Base-by-base conservation (phyloP, 1,284 basidiomycete species). In the Meira nashicola region DNA sequence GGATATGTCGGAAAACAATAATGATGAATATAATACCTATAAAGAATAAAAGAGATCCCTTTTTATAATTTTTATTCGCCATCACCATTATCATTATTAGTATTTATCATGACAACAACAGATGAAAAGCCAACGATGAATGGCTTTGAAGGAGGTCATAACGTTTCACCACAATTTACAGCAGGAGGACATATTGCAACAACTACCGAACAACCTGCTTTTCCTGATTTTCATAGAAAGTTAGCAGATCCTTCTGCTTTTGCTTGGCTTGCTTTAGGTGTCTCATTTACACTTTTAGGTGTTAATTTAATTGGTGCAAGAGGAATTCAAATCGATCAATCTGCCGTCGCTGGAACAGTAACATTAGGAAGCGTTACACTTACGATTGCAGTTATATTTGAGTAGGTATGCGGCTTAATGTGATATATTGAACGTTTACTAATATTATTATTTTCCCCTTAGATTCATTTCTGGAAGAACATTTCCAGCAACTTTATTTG, bases 141-240 rank as follows among this genome's bases (percentile, higher is more conserved):
- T 4, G 48, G 48, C 23, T 28, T 50, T 7, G 4, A 50, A 15
- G 48, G 48, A 17, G 48, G 48, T 17, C 48, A 50, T 3, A 12
- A 17, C 14, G 7, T 50, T 15, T 17, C n/a, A 17, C 33, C 3
- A n/a, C 15, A n/a, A 15, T 17, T 25, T 17, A 50, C 48, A 3
- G 23, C 3, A 15, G 48, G 48, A 4, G 48, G 48, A 3, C 48
- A 50, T 28, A 12, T n/a, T 4, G 48, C 48, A 19, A 28, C 23
- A 7, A 39, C 12, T 12, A 25, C 5, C 10, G 15, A 50, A 23
- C n/a, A 17, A 23, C 48, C 48, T 25, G 17, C 23, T 17, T 50
- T 50, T 28, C 48, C 48, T 28, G 48, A 50, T 23, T 50, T 50
- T 28, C 48, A 50, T 12, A 50, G 48, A 25, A 50, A 50, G 12